Base-by-base conservation (phyloP, 1,139 yeast genomes). In the Suhomyces bolitotheri region DNA sequence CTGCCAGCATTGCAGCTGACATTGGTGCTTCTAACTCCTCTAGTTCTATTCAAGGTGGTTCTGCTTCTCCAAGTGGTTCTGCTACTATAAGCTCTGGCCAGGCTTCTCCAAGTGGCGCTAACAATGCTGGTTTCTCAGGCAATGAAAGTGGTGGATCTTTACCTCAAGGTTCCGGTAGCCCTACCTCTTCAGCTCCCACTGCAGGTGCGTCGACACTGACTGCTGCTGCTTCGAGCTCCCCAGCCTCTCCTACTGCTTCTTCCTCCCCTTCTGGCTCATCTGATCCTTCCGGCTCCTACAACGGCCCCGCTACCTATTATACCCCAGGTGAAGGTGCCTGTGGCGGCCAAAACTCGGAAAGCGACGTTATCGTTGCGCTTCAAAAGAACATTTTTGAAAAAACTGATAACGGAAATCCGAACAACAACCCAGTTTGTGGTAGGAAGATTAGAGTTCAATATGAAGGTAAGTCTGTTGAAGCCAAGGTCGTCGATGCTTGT, bases 261-360 rank as follows among this genome's bases (percentile, higher is more conserved):
- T 34, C 45, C 27, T 39, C 44, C 28, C 16, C 53, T 9, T n/a
- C 56, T 6, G 8, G 62, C 16, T 31, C 62, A 22, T 40, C 59
- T 27, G 20, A 56, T 4, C 20, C 50, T 12, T 49, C 49, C 24
- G 27, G 29, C 47, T 30, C 54, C 30, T 43, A 44, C 56, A 44
- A 64, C 20, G 85, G 85, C 39, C 66, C 77, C 38, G 85, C 81
- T 42, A 80, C 86, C 36, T 80, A 21, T 8, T 17, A 17, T 8
- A 17, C 20, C 20, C 20, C 20, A 17, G 83, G 79, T 16, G 57
- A 77, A 37, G 85, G 85, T 38, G 79, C 86, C 22, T 80, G 86
- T 62, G 86, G 86, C 30, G 42, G 48, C 37, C 56, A 65, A 42
- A 70, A 58, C 61, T 35, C 62, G 21, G 78, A 71, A 46, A 28